Evolutionary conservation across 2,329 filamentous ascomycete species (phyloP), one percentile per base, ranked within the genome.

Genomic region (Juglanconis juglandina): DNA sequence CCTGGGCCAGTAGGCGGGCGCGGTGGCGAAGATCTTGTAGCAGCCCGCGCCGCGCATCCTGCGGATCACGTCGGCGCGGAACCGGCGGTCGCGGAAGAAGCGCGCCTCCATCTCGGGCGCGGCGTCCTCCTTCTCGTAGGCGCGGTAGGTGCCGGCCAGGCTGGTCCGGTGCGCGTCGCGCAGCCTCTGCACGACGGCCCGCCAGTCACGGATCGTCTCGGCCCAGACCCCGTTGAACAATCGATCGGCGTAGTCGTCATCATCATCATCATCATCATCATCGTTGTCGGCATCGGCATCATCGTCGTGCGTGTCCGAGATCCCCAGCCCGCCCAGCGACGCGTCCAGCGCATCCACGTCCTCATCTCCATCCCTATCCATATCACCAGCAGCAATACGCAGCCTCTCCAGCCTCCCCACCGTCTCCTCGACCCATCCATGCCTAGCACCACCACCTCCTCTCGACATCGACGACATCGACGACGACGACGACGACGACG

Each of bases 91-190:
- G 24, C 2, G 24, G 24, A 24, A 24, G 24, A 24, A 24, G 24
- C 24, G 24, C 24, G 24, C 24, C 24, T 24, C 24, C 24, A 24
- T 24, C 24, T 24, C 24, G 24, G 24, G 24, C 71, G 6, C 2
- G 4, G 75, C 75, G 42, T 77, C 73, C 8, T 39, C 37, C 6
- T 73, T 74, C 61, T 81, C 77, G 56, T 79, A 78, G 32, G 69
- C 74, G 61, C 73, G 75, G 63, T 82, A 82, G 1, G 77, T 80
- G 24, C 76, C 73, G 1, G 73, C 68, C 1, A 83, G 67, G 47
- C 73, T 77, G n/a, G 65, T 68, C 58, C 72, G 72, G 24, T 81
- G 73, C 3, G 75, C 73, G 7, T 78, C 74, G 5, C 75, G 67
- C 47, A 83, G 68, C 1, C 68, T 64, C 57, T 80, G 76, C 24